Percentiles rank a stretch among this genome's conserved stretches.
Conservation (phyloP, 2,329 filamentous ascomycete species). For the Monilinia aucupariae region DNA sequence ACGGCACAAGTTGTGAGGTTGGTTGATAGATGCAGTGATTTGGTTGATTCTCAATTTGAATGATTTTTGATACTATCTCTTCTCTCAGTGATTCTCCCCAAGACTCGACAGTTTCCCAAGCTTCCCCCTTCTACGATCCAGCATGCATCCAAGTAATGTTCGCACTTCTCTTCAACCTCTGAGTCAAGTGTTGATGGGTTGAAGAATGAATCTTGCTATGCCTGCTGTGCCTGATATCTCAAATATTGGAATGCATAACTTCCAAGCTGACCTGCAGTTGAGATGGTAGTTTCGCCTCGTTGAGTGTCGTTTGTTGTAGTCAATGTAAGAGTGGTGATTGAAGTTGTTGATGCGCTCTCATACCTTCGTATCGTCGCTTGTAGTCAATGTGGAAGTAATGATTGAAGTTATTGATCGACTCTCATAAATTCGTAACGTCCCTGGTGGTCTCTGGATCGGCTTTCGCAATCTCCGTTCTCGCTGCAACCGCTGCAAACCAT, state of each 20-base stretch:
- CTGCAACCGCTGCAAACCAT: not conserved
- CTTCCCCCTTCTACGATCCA: not conserved
- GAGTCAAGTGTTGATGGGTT: not conserved
- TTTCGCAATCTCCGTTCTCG: too few species aligned
- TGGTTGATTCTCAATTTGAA: constrained; percentile 6
- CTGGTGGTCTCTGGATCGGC: too few species aligned
- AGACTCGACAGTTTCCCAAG: not conserved
- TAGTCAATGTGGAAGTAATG: too few species aligned
- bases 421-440: too few species aligned
- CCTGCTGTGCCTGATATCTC: too few species aligned
- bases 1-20: not conserved
- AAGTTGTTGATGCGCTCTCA: not conserved
- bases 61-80: not conserved
- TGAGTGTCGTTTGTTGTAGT: too few species aligned
- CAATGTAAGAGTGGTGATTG: not conserved
- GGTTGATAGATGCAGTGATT: not conserved
- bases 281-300: too few species aligned
- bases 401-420: too few species aligned
- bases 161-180: not conserved
- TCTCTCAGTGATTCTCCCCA: not conserved
- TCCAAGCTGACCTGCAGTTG: too few species aligned
- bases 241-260: too few species aligned
- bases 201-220: not conserved
- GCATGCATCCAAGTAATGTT: not conserved
- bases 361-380: not conserved